phyloP scores from a whole-genome alignment of 2,329 filamentous ascomycete genomes.

The Diaporthe nobilis region DNA sequence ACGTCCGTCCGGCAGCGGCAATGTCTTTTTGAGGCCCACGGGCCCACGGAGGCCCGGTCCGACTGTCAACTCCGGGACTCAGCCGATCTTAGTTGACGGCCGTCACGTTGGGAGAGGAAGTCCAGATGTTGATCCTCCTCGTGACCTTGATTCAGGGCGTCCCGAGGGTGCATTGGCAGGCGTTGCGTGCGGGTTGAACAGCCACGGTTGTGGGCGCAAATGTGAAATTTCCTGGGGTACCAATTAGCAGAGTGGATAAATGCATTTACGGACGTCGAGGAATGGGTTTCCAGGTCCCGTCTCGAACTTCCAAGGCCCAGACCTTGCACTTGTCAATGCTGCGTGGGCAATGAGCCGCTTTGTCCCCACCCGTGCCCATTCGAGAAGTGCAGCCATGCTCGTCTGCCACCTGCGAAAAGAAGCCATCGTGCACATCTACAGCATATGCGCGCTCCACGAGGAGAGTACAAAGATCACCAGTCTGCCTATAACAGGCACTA shows the following conservation, averaged over 20 bases:
- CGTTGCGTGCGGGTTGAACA: neutral
- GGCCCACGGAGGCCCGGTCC: constrained; percentile 29
- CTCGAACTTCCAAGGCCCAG: constrained; percentile 27
- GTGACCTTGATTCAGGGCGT: constrained; percentile 13
- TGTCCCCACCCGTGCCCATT: neutral
- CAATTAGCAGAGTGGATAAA: constrained; percentile 25
- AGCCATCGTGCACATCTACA: neutral
- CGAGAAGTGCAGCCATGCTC: neutral
- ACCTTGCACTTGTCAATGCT: constrained; percentile 11
- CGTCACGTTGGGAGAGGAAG: constrained; percentile 3
- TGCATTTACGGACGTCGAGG: constrained; percentile 16
- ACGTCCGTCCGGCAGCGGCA: neutral
- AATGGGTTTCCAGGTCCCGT: constrained; percentile 7
- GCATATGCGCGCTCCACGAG: neutral
- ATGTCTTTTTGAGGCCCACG: neutral
- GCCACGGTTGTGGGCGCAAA: constrained; percentile 2
- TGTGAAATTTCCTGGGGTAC: constrained; percentile 30
- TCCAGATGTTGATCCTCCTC: constrained; percentile 22
- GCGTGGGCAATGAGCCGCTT: constrained; percentile 3
- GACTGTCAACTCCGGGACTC: constrained; percentile 12
- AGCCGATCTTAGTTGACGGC: constrained; percentile 24
- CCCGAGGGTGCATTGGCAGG: neutral
- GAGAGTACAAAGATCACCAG: neutral
- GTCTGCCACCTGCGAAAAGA: neutral
- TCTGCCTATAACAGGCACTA: neutral